Base-by-base conservation (phyloP, 257 asterid species). In the Capsicum rhomboideum region DNA sequence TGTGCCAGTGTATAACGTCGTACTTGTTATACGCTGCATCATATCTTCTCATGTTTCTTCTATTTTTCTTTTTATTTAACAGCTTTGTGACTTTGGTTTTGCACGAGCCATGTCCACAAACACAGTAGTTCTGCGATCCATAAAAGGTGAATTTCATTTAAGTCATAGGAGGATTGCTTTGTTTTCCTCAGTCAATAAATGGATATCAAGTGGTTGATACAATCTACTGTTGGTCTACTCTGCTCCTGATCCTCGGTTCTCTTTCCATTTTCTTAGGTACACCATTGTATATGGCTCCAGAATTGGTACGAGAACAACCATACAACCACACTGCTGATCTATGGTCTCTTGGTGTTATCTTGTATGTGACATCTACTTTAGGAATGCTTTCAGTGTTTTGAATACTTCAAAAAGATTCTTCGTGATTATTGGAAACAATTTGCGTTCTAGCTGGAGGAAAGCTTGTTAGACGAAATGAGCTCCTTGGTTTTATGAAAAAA, bases 241-340 rank as follows among this genome's bases (percentile, higher is more conserved):
- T 83, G 74, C 75, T 86, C 82, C 69, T 18, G 34, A 56, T 81
- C 82, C 85, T 53, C 75, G 82, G 83, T 83, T 84, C 56, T 85
- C 82, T 59, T 37, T 82, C 31, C 67, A 80, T 82, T 86, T 72
- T 83, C 9, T 82, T 86, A 97, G 99, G 99, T 84, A 97, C 99
- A 85, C 99, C 99, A 34, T 88, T 97, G 80, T 97, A 97, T 93
- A 97, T 97, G 99, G 99, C 99, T 80, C 99, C 99, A 40, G 99
- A 97, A 89, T 91, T 97, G 91, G 99, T 97, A 85, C 91, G 99
- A 66, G 99, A 97, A 88, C 99, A 97, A 82, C 99, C 99, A n/a
- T 96, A 97, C 92, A 97, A 97, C 88, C 98, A 97, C 89, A 93
- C 98, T 87, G 99, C 98, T 82, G 99, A 97, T 90, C 90, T 97